phyloP scores from a whole-genome alignment of 345 rosid genomes.

The Lepidium aucheri region DNA sequence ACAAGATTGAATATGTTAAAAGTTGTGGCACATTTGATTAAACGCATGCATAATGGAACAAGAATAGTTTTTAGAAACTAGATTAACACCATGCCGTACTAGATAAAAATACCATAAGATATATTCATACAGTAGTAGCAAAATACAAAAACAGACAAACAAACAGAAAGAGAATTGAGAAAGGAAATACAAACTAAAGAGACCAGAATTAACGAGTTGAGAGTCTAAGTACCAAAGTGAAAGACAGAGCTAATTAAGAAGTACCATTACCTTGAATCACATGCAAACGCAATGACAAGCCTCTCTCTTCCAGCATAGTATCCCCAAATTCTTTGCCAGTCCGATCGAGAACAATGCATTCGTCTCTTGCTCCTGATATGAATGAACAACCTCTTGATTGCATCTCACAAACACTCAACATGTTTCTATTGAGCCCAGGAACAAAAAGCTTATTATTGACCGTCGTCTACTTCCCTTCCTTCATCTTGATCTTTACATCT shows the following conservation, averaged over 20 bases:
- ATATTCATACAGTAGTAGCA: not conserved
- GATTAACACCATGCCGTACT: not conserved
- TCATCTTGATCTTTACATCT: too few species aligned
- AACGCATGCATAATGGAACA: not conserved
- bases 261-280: conserved; percentile 1
- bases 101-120: not conserved
- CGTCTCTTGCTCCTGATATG: not conserved
- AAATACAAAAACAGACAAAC: not conserved
- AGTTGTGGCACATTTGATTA: not conserved
- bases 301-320: conserved; percentile 9
- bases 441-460: conserved; percentile 9
- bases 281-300: conserved; percentile 10
- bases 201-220: not conserved
- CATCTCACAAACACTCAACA: conserved; percentile 16
- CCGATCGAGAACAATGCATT: conserved; percentile 2
- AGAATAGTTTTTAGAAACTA: not conserved
- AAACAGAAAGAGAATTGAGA: not conserved
- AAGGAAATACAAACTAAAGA: not conserved
- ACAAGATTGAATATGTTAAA: too few species aligned
- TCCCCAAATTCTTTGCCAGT: conserved; percentile 9
- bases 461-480: too few species aligned
- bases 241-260: not conserved
- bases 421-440: conserved; percentile 14
- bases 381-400: conserved; percentile 6
- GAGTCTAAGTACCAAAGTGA: not conserved